Evolutionary conservation across 306 rosid genomes (phyloP), one percentile per base, ranked within the genome.

Genomic region (Purshia tridentata): DNA sequence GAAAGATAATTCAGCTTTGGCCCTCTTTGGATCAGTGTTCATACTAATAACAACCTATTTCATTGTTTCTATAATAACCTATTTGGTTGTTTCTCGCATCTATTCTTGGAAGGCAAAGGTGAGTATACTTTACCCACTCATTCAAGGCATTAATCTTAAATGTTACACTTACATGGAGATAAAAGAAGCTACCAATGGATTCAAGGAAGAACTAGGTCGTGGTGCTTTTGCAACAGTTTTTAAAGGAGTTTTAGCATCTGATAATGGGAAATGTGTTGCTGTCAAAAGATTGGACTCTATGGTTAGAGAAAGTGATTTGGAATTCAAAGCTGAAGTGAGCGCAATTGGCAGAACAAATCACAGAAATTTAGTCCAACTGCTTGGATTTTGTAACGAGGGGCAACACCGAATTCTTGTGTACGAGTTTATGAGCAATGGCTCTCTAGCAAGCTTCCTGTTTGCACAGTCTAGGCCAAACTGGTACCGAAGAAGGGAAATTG

Each of bases 251-350:
- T 15, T 77, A 11, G 14, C 54, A 29, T 77, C 57, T 7, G 61
- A 63, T 14, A 29, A 44, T 6, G 40, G 69, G 23, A 42, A n/a
- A 5, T 48, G 22, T 8, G 77, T 87, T n/a, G 91, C 89, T 15
- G 82, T 87, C 4, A 84, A 87, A 44, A 73, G 73, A 62, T 58
- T 85, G 9, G 84, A 82, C 0, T 71, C 69, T 29, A n/a, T 62
- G 19, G 71, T 73, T 10, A 56, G 63, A n/a, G 89, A 84, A 74
- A 84, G 80, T 12, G 89, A 81, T 5, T 55, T 61, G 11, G 86
- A 85, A 51, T 81, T 85, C 69, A 78, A 76, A 42, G 80, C 78
- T 18, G 84, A 81, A 55, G 80, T 79, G 52, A 79, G 76, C 1
- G 59, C 67, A 8, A 81, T 81, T 2, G 81, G 78, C 5, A 52